Percentiles rank a stretch among this genome's conserved stretches.
Conservation (phyloP, 1,284 basidiomycete species). For the Papiliotrema laurentii region DNA sequence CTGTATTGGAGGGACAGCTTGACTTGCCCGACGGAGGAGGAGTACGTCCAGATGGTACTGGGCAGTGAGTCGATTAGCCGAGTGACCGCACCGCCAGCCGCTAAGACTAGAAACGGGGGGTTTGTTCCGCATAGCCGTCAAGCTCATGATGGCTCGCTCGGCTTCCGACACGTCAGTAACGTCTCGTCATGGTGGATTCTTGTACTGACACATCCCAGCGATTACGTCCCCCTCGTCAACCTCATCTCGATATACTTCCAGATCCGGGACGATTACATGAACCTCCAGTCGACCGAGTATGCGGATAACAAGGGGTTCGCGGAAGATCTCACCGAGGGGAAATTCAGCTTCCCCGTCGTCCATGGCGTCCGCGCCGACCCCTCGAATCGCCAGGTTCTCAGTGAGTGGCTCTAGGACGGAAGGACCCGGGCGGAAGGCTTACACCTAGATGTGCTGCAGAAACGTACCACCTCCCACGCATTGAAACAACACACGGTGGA, state of each 20-base stretch:
- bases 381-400: constrained; percentile 71
- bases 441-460: constrained; percentile 73
- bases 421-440: not conserved
- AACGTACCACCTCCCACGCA: constrained; percentile 72
- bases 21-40: constrained; percentile 87
- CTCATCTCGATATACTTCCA: constrained; percentile 93
- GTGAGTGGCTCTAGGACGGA: constrained; percentile 51
- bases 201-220: constrained; percentile 51
- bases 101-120: constrained; percentile 79
- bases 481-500: constrained; percentile 73
- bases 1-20: constrained; percentile 90
- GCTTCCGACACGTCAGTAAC: constrained; percentile 58
- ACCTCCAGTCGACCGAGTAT: constrained; percentile 85
- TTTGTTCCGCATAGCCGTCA: constrained; percentile 84
- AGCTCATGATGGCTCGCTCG: constrained; percentile 84
- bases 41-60: constrained; percentile 94
- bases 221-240: constrained; percentile 89
- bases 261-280: constrained; percentile 97
- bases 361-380: constrained; percentile 76
- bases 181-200: not conserved
- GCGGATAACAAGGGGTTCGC: constrained; percentile 88
- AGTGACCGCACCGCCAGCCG: not conserved
- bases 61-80: constrained; percentile 62
- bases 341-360: constrained; percentile 92
- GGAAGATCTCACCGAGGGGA: constrained; percentile 92